Evolutionary conservation across 2,329 filamentous ascomycete genomes (phyloP).

Genomic region (Colletotrichum karsti): DNA sequence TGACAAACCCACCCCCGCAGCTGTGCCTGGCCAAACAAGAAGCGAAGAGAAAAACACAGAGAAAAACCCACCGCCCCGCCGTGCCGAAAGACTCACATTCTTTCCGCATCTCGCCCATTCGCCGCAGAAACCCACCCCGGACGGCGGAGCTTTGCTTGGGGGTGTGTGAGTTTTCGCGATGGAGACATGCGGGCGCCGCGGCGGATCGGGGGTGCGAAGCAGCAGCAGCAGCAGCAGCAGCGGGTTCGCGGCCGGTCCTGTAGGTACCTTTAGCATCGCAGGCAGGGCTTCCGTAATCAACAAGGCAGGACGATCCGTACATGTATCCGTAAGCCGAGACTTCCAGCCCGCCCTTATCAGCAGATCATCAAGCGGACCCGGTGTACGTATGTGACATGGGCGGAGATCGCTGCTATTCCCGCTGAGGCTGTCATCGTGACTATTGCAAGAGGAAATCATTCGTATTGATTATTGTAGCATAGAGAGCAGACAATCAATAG

Average conservation of each 20-base stretch:
- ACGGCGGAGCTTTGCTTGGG: background rate
- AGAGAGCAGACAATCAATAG: background rate
- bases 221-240: background rate
- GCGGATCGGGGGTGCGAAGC: background rate
- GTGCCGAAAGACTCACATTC: background rate
- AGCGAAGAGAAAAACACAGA: too few relatives aligned
- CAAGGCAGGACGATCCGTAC: background rate
- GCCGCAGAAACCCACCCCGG: background rate
- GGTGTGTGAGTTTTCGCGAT: background rate
- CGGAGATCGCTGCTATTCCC: background rate
- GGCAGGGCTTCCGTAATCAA: conserved; percentile 7
- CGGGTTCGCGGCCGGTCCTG: conserved; percentile 1
- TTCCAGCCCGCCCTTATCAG: background rate
- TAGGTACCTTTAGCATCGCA: too few relatives aligned
- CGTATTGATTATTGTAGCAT: background rate
- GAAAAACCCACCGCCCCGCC: conserved; percentile 8
- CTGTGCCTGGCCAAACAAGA: background rate
- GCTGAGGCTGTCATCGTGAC: background rate
- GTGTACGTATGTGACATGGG: background rate
- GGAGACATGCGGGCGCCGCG: background rate
- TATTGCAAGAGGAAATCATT: too few relatives aligned
- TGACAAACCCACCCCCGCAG: background rate
- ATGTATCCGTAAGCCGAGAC: background rate
- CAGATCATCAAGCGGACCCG: background rate
- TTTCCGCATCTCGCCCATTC: conserved; percentile 1